Evolutionary conservation across 306 rosid species (phyloP), one percentile per base, ranked within the genome.

Genomic region (Cicer pinnatifidum): DNA sequence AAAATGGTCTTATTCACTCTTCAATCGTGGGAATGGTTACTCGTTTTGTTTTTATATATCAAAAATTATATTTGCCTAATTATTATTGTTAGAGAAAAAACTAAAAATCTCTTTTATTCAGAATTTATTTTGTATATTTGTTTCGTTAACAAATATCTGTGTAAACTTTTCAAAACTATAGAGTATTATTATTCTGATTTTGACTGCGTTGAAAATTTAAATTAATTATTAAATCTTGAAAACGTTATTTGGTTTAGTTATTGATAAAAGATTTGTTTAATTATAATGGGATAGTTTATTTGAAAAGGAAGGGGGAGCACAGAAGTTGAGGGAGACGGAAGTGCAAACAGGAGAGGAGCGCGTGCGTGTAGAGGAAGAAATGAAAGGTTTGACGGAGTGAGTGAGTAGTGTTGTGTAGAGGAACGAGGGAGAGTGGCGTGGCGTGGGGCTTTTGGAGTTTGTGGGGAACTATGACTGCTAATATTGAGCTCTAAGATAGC

Each of bases 381-480:
- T 20, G 45, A 71, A 33, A 23, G 68, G 64, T 39, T 33, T 54
- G 76, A 39, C 11, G 82, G 53, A 78, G 54, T 19, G 71, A 35
- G 43, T 37, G 78, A 78, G 63, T 40, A 69, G 17, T 16, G 17
- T 16, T 51, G 73, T 72, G 78, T 50, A 51, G 17, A 46, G 62
- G 39, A 15, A 28, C 8, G 23, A 52, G 82, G 16, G 70, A 47
- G 61, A 6, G 60, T 69, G 56, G 62, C 44, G 57, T 35, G 66
- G 33, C 6, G 62, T 51, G 77, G 81, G 59, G 12, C 67, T 66
- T 12, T 47, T 40, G 45, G 65, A 76, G 82, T 44, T 82, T 80
- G 83, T 67, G 79, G 85, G 74, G 83, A 73, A 71, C 70, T 50
- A 80, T 76, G 76, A 68, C 83, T 82, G 83, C 86, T 82, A 71